Percentiles rank a stretch among this genome's conserved stretches.
phyloP scores from a whole-genome alignment of 2,329 filamentous ascomycete species.

The Botrytis pseudocinerea region DNA sequence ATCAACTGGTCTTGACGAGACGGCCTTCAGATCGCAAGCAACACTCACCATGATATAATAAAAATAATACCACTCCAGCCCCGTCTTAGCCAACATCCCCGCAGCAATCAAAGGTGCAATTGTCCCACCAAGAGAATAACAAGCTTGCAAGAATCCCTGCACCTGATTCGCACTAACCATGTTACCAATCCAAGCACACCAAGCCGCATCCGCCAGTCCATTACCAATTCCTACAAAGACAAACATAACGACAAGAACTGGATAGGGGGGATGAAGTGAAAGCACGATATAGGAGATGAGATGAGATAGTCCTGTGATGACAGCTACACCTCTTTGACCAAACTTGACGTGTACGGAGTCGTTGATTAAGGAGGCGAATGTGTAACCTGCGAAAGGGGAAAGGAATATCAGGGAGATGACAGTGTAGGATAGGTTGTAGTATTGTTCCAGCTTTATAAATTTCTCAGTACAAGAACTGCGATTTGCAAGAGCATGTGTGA shows the following conservation, averaged over 20 bases:
- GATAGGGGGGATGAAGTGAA: slow-evolving; percentile 68
- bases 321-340: slow-evolving; percentile 61
- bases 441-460: slow-evolving; percentile 38
- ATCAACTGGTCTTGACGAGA: background rate
- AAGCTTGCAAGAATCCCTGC: slow-evolving; percentile 70
- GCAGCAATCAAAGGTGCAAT: slow-evolving; percentile 52
- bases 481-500: background rate
- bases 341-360: slow-evolving; percentile 56
- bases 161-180: slow-evolving; percentile 70
- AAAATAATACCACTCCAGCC: slow-evolving; percentile 68
- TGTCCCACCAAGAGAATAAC: slow-evolving; percentile 71
- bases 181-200: slow-evolving; percentile 65
- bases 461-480: background rate
- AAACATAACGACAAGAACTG: slow-evolving; percentile 64
- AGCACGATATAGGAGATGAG: slow-evolving; percentile 42
- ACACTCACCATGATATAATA: slow-evolving; percentile 71
- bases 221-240: slow-evolving; percentile 70
- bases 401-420: slow-evolving; percentile 68
- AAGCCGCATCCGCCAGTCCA: slow-evolving; percentile 62
- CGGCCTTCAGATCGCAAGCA: background rate
- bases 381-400: slow-evolving; percentile 65
- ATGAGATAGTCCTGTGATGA: slow-evolving; percentile 37
- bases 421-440: slow-evolving; percentile 63
- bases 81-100: slow-evolving; percentile 61
- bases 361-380: slow-evolving; percentile 61